These are phyloP conservation scores for Bacterosira constricta DNA, from an alignment of 108 stramenopile genomes.

Conservation along the genomic window DNA sequence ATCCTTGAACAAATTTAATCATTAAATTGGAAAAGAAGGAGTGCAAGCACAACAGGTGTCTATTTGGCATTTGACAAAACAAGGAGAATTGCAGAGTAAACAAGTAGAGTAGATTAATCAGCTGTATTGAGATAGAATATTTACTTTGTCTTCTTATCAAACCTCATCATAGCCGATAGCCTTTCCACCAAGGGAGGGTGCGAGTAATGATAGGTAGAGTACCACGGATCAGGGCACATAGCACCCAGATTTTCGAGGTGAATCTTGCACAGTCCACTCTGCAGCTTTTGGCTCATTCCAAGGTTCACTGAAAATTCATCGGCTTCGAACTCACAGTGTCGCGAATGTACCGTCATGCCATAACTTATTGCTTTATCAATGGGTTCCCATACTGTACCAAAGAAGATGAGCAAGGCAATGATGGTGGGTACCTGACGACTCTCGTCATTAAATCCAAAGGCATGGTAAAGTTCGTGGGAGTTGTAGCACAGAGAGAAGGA, in stretches of 20 bases:
- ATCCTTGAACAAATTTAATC: too few relatives aligned
- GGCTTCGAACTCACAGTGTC: slow-evolving; percentile 92
- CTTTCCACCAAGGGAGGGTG: slow-evolving; percentile 98
- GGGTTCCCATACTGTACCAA: slow-evolving; percentile 93
- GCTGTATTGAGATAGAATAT: too few relatives aligned
- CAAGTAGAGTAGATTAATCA: too few relatives aligned
- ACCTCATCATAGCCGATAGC: slow-evolving; percentile 90
- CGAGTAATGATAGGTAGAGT: slow-evolving; percentile 93
- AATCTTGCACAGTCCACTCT: slow-evolving; percentile 95
- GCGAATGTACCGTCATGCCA: slow-evolving; percentile 85
- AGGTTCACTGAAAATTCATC: slow-evolving; percentile 91
- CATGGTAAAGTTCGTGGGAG: slow-evolving; percentile 77
- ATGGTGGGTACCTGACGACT: slow-evolving; percentile 77
- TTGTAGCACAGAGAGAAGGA: slow-evolving; percentile 86
- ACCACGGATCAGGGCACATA: slow-evolving; percentile 91
- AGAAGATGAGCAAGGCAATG: slow-evolving; percentile 92
- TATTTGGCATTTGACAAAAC: background rate
- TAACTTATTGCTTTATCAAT: slow-evolving; percentile 94
- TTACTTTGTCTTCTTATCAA: slow-evolving; percentile 57
- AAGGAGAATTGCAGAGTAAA: background rate
- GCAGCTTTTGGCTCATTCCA: slow-evolving; percentile 78
- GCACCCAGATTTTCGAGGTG: slow-evolving; percentile 94
- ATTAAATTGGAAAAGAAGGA: background rate
- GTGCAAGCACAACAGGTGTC: background rate
- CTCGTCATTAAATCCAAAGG: slow-evolving; percentile 94